Evolutionary conservation across 2,329 filamentous ascomycete species (phyloP), one percentile per base, ranked within the genome.

Genomic region (Ophiostoma triangulosporum): DNA sequence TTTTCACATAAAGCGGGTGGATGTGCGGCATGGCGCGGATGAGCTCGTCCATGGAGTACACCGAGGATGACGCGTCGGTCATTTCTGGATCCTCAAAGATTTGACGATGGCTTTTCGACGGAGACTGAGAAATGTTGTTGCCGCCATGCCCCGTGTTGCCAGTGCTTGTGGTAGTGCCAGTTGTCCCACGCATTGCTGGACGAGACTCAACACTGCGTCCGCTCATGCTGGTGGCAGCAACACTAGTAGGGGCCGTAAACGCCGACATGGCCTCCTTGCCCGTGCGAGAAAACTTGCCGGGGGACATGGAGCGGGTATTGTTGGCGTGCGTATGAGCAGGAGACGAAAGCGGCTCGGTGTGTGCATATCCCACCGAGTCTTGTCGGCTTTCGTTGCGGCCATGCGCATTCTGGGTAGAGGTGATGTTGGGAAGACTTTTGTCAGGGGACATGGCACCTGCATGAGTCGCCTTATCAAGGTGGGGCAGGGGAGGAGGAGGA

Each of bases 1-100:
- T 61, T 15, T 56, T 59, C 36, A 62, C 58, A 8, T 58, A 60
- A 6, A 65, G 61, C 5, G 63, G 64, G 54, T 62, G 64, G 55
- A 65, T 52, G 20, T 35, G 52, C 4, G 57, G 49, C 2, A 58
- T 52, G n/a, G 53, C 46, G 53, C 51, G 52, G 57, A 50, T 40
- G 0, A 57, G 32, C 3, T 61, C 58, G 15, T 66, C 63, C 36
- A 62, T 61, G 0, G 66, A 68, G 48, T 68, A 69, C 31, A 61
- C 51, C 9, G 66, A 68, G 7, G 65, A 63, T 6, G 62, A 56
- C 15, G 62, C 58, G 17, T 62, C 56, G 8, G 48, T 57, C 46
- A 17, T 46, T 1, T 51, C 54, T 2, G 51, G 40, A 7, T 52
- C 54, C 7, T 55, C 50, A 22, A 40, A 29, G 14, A 29, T 31